Evolutionary conservation across 148 eudicot species (phyloP).

Genomic region (Chenopodium album): DNA sequence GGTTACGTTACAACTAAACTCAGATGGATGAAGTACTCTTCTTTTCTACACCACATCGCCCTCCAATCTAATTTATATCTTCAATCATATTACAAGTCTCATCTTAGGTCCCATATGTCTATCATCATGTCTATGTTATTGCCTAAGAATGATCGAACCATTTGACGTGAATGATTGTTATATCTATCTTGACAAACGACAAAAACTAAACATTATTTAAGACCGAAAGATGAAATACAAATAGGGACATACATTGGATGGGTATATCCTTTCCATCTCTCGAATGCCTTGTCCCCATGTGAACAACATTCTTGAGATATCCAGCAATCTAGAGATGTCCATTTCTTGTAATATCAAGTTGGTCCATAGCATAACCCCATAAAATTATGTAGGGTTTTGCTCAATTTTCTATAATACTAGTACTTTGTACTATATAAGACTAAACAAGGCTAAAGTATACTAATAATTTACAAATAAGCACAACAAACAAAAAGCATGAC

Average conservation of each 20-base stretch:
- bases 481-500: constrained; percentile 16
- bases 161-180: too few relatives aligned
- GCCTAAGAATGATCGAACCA: too few relatives aligned
- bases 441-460: background rate
- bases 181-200: background rate
- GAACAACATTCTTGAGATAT: constrained; percentile 25
- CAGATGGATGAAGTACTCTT: background rate
- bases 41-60: background rate
- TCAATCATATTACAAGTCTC: background rate
- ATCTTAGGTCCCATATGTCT: background rate
- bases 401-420: constrained; percentile 18
- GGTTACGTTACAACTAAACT: too few relatives aligned
- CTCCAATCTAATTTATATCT: background rate
- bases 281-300: constrained; percentile 10
- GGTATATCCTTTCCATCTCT: background rate
- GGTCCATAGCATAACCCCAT: constrained; percentile 8
- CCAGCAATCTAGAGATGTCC: constrained; percentile 20
- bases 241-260: background rate
- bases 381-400: background rate
- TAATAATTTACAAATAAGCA: constrained; percentile 3
- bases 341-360: constrained; percentile 8
- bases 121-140: too few relatives aligned
- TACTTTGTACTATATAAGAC: constrained; percentile 3
- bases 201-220: background rate
- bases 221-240: background rate